These are phyloP conservation scores for Coriolopsis trogii DNA, from an alignment of 1,284 basidiomycete genomes.

Conservation along the genomic window DNA sequence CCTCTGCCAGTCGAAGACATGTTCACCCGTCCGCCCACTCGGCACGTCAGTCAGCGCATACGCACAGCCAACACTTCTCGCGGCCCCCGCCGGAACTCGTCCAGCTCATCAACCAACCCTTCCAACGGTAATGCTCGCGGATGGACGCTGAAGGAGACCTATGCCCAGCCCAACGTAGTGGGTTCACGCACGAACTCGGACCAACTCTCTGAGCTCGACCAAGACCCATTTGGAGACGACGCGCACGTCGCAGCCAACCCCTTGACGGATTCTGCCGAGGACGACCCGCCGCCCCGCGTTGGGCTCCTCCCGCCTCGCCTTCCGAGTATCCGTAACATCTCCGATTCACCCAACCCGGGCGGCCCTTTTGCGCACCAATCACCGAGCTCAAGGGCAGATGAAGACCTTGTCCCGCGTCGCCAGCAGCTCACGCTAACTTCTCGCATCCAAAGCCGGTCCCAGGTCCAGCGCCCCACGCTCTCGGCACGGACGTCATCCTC, in stretches of 20 bases:
- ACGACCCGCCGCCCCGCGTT: conserved; percentile 7
- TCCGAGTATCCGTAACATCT: conserved; percentile 28
- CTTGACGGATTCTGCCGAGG: neutral
- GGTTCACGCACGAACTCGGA: neutral
- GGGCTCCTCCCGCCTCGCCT: conserved; percentile 22
- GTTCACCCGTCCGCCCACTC: conserved; percentile 18
- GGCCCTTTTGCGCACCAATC: neutral
- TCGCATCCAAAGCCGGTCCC: no score
- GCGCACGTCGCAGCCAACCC: neutral
- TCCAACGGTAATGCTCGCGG: conserved; percentile 15
- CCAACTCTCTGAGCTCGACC: neutral
- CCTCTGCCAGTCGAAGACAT: conserved; percentile 8
- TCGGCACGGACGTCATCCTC: conserved; percentile 36
- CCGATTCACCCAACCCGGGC: conserved; percentile 11
- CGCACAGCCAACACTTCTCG: neutral
- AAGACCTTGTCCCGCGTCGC: no score
- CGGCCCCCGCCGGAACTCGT: neutral
- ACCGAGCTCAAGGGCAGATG: conserved; percentile 27
- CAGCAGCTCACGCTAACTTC: no score
- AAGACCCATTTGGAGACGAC: conserved; percentile 21
- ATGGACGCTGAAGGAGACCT: conserved; percentile 27
- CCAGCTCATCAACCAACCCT: conserved; percentile 30
- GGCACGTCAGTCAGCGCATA: conserved; percentile 15
- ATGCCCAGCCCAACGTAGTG: conserved; percentile 6
- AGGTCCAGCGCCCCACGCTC: conserved; percentile 23